Evolutionary conservation across 768 basidiomycete species (phyloP).

Genomic region (Auriscalpium microsporum): DNA sequence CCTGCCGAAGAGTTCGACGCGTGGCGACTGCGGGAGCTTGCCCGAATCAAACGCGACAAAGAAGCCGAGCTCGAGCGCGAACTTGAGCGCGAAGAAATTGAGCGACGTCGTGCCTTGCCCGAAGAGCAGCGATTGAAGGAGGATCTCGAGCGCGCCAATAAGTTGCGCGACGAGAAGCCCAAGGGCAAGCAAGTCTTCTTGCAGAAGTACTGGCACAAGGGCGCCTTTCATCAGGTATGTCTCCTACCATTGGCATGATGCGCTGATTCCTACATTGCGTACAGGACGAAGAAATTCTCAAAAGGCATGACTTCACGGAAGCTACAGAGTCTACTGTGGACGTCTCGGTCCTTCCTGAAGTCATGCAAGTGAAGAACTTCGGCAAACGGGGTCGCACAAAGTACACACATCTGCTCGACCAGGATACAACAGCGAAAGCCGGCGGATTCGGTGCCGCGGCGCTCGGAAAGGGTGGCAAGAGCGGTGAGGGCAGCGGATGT

Average conservation of each 20-base stretch:
- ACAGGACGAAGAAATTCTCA: constrained; percentile 84
- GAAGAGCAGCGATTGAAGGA: constrained; percentile 90
- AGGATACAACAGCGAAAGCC: constrained; percentile 69
- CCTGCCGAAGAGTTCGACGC: constrained; percentile 88
- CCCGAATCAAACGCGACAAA: constrained; percentile 90
- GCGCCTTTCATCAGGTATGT: constrained; percentile 91
- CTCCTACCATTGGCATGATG: not conserved
- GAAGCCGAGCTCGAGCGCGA: constrained; percentile 78
- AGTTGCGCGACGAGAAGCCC: constrained; percentile 78
- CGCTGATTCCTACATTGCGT: constrained; percentile 8
- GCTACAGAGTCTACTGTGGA: constrained; percentile 86
- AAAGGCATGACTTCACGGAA: constrained; percentile 78
- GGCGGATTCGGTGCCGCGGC: constrained; percentile 62
- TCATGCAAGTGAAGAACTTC: constrained; percentile 96
- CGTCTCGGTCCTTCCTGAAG: constrained; percentile 79
- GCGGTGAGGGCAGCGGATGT: constrained; percentile 61
- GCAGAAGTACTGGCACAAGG: constrained; percentile 99
- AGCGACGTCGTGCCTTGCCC: constrained; percentile 83
- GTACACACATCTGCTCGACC: constrained; percentile 92
- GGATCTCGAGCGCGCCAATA: constrained; percentile 80
- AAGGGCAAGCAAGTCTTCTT: constrained; percentile 89
- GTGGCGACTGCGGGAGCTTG: constrained; percentile 90
- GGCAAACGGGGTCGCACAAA: constrained; percentile 89
- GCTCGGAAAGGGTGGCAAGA: constrained; percentile 48
- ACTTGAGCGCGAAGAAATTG: constrained; percentile 84